Evolutionary conservation across 176 grass and related monocot species (phyloP).

Genomic region (Guadua angustifolia): DNA sequence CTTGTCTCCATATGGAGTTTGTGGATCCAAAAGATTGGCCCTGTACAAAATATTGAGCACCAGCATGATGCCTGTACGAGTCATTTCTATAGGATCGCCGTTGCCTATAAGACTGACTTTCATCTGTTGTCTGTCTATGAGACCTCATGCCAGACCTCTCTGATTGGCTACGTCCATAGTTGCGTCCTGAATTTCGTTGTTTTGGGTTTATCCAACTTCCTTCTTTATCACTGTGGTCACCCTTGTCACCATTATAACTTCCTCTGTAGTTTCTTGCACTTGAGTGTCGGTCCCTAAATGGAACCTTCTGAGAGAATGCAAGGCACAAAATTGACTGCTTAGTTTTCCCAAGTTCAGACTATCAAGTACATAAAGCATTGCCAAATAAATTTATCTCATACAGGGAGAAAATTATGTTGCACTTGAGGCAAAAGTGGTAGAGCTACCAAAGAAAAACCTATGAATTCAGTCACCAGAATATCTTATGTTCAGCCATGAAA

Average conservation of each 20-base stretch:
- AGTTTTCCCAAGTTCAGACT: slow-evolving; percentile 38
- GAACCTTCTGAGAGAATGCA: slow-evolving; percentile 62
- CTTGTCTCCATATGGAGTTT: slow-evolving; percentile 48
- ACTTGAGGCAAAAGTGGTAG: slow-evolving; percentile 25
- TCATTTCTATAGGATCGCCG: slow-evolving; percentile 73
- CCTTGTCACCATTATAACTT: slow-evolving; percentile 60
- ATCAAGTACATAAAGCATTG: slow-evolving; percentile 35
- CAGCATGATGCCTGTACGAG: slow-evolving; percentile 61
- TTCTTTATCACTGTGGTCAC: slow-evolving; percentile 69
- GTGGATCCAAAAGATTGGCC: slow-evolving; percentile 52
- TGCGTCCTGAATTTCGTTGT: slow-evolving; percentile 55
- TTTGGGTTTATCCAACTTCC: slow-evolving; percentile 73
- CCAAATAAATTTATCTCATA: slow-evolving; percentile 2
- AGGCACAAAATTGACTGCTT: slow-evolving; percentile 41
- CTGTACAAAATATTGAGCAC: slow-evolving; percentile 49
- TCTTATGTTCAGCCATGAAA: slow-evolving; percentile 31
- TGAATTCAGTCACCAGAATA: not conserved
- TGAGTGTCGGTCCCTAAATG: slow-evolving; percentile 61
- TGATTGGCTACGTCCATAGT: slow-evolving; percentile 58
- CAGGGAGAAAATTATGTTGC: slow-evolving; percentile 9
- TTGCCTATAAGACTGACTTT: slow-evolving; percentile 63
- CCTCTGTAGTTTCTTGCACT: slow-evolving; percentile 80
- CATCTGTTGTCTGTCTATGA: slow-evolving; percentile 52
- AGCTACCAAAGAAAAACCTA: slow-evolving; percentile 7
- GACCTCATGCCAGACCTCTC: slow-evolving; percentile 61